Evolutionary conservation across 1,139 yeast genomes (phyloP).

Genomic region (Yamadazyma aaseri): DNA sequence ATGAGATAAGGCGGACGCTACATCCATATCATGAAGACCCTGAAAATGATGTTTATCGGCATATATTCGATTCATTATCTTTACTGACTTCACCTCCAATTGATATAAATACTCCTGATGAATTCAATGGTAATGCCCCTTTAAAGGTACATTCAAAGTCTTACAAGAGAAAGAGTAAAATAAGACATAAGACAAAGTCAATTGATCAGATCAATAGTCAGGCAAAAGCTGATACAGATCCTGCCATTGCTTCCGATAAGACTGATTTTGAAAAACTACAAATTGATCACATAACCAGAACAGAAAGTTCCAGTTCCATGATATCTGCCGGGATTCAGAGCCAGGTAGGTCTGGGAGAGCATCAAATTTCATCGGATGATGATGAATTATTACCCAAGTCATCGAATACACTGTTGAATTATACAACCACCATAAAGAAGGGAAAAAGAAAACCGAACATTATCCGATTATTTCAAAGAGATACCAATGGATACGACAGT

Average conservation of each 20-base stretch:
- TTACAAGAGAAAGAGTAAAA: slow-evolving; percentile 9
- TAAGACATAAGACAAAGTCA: slow-evolving; percentile 9
- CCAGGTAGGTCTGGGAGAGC: too few species aligned
- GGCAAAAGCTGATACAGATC: too few species aligned
- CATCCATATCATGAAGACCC: slow-evolving; percentile 18
- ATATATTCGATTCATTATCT: slow-evolving; percentile 11
- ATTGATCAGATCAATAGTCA: too few species aligned
- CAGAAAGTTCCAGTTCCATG: slow-evolving; percentile 1
- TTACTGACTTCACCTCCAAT: slow-evolving; percentile 37
- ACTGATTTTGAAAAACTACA: slow-evolving; percentile 1
- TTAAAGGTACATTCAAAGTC: not conserved
- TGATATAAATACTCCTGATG: not conserved
- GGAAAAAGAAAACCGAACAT: slow-evolving; percentile 10
- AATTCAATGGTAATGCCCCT: not conserved
- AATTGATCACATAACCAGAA: not conserved
- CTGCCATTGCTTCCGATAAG: slow-evolving; percentile 1
- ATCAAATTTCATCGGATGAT: not conserved
- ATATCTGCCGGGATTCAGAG: too few species aligned
- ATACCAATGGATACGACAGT: slow-evolving; percentile 3
- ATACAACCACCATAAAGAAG: slow-evolving; percentile 3
- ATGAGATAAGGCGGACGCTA: slow-evolving; percentile 23
- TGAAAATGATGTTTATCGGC: slow-evolving; percentile 12
- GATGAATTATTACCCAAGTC: not conserved
- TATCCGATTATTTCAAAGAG: slow-evolving; percentile 14
- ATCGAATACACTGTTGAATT: not conserved